Evolutionary conservation across 108 stramenopile genomes (phyloP), one percentile per base, ranked within the genome.

Genomic region (Cylindrotheca closterium): DNA sequence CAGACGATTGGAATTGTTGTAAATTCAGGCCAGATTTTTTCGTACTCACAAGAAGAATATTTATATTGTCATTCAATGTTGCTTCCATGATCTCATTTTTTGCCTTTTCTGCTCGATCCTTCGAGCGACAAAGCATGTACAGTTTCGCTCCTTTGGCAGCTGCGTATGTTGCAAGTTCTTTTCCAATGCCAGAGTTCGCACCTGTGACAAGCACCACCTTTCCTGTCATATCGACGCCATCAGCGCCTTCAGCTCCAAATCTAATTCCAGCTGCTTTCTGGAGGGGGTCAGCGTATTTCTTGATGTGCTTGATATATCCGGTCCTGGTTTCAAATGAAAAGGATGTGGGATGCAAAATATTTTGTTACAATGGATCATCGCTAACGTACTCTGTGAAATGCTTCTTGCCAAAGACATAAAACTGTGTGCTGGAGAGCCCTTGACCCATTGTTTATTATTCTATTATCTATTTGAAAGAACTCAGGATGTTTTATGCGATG

Each of bases 51-150:
- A 73, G 46, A 3, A 82, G 32, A 33, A 94, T 57, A 26, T 83
- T 71, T 7, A 97, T 68, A 15, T 80, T 83, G 1, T 60, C 58
- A 69, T 79, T 80, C 15, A 79, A 67, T 0, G 91, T 89, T n/a
- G 46, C 30, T 26, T 85, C 60, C 32, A 69, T 51, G 33, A 97
- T 97, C 53, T 93, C 91, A 21, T 71, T 55, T 49, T 70, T 61
- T 10, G 96, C 96, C 37, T 28, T 71, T 53, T 93, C 82, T 7
- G 89, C 96, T 2, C 95, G 74, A 49, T 92, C 89, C 63, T 88
- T 65, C 21, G 77, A 89, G 8, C 96, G 80, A 74, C 96, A 97
- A 10, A 97, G 60, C 91, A 97, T 92, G 70, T 92, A 95, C 0
- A 97, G 63, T 3, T 79, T 88, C 18, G 91, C 93, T 51, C 83